Evolutionary conservation across 2,329 filamentous ascomycete species (phyloP), one percentile per base, ranked within the genome.

Genomic region (Paramyrothecium sp.): DNA sequence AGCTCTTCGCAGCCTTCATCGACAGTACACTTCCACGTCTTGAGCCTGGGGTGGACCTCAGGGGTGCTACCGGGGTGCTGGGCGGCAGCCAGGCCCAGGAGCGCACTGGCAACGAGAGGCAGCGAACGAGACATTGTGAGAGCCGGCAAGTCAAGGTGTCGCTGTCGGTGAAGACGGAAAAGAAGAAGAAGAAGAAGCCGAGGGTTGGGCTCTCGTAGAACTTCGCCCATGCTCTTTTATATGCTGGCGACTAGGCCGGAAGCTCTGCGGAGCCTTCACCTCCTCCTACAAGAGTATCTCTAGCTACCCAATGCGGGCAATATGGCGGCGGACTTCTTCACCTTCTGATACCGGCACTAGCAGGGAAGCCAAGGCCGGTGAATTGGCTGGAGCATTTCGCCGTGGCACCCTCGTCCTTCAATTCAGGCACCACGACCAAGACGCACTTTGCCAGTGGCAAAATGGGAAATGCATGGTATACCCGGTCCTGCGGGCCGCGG

Each of bases 21-120:
- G 33, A 75, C 78, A 21, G 81, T 83, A 71, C 82, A 85, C 59
- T 78, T 75, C 66, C 74, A 82, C 3, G 81, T 84, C 3, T 72
- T 75, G 54, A 85, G 67, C 62, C 75, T 75, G 33, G 81, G 82
- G 55, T 84, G 82, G 22, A 75, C 72, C 63, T 84, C 81, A 5
- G 74, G 69, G 11, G 64, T 68, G 22, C 67, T 68, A 58, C 74
- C 72, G n/a, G 73, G 71, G n/a, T 69, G 70, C 61, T 78, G 77
- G 5, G 71, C 75, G 47, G 67, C 55, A 38, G 20, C 58, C 21
- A 62, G 38, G 48, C 55, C 48, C 33, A 61, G 30, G 22, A 58
- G 17, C 17, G 60, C 23, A 54, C 55, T n/a, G 7, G 44, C 22
- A 54, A 48, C 51, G 51, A 53, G 23, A 20, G 51, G 51, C 17